Percentiles rank a stretch among this genome's conserved stretches.
These are phyloP conservation scores for Suillus paluster DNA, from an alignment of 768 basidiomycete species.

Conservation along the genomic window DNA sequence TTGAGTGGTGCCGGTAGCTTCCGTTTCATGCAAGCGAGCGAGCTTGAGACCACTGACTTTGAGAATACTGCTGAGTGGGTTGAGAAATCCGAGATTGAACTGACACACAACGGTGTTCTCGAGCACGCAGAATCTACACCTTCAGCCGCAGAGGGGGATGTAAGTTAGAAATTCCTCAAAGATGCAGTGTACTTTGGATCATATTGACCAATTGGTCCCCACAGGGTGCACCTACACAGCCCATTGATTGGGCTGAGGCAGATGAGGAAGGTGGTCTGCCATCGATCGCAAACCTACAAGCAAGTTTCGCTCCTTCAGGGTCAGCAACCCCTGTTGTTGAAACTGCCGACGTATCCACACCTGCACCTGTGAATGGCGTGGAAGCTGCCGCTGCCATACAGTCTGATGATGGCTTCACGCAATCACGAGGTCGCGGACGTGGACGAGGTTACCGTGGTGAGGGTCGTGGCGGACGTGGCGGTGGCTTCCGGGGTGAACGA, in stretches of 20 bases:
- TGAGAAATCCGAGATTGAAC: slow-evolving; percentile 48
- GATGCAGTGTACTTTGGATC: background rate
- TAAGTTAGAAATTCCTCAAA: slow-evolving; percentile 1
- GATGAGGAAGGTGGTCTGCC: slow-evolving; percentile 82
- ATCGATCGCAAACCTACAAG: slow-evolving; percentile 76
- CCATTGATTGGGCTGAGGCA: slow-evolving; percentile 78
- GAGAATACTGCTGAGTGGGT: slow-evolving; percentile 63
- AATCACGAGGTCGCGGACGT: slow-evolving; percentile 52
- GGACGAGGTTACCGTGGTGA: slow-evolving; percentile 47
- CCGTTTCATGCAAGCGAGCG: slow-evolving; percentile 84
- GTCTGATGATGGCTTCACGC: slow-evolving; percentile 65
- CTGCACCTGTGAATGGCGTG: slow-evolving; percentile 25
- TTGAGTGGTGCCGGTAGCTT: slow-evolving; percentile 57
- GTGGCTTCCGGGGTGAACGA: slow-evolving; percentile 46
- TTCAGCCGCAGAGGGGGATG: slow-evolving; percentile 1
- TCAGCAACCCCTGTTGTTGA: slow-evolving; percentile 62
- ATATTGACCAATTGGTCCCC: slow-evolving; percentile 4
- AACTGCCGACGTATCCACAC: slow-evolving; percentile 28
- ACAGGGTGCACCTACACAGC: slow-evolving; percentile 30
- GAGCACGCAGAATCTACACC: background rate
- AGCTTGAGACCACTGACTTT: slow-evolving; percentile 60
- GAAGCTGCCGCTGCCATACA: slow-evolving; percentile 26
- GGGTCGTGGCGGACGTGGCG: slow-evolving; percentile 45
- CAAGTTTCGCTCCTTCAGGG: slow-evolving; percentile 76
- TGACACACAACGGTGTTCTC: slow-evolving; percentile 16